Evolutionary conservation across 1,139 yeast genomes (phyloP), one percentile per base, ranked within the genome.

Genomic region (Insectozyma bohioensis): DNA sequence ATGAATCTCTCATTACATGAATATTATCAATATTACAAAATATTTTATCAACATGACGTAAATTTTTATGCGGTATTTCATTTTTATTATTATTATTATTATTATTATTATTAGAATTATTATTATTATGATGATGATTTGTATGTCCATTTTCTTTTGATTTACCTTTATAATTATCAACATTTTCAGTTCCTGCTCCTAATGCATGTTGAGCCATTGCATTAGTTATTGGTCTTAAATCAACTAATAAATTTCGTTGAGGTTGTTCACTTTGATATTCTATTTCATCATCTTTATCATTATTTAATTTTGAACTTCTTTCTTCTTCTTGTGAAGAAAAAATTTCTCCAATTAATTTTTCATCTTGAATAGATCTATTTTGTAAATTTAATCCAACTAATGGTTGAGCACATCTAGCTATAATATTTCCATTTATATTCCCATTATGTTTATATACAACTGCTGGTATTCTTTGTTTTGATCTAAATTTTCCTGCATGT

Each of bases 191-290:
- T 1, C 98, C 98, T 5, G 97, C 98, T 5, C 98, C 98, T 17
- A 92, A 61, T 0, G 97, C 97, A 37, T 88, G 87, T 52, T 92
- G 98, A 0, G 97, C 98, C 78, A 88, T 78, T 8, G 98, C 97
- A 57, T 92, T 92, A 0, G 97, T 84, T 9, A 88, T 59, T 1
- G 98, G 98, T 37, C 98, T 67, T 16, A 95, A 84, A 61, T 92
- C 98, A 2, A 88, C 92, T 24, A 92, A 79, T 27, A 92, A 57
- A 46, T 90, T 88, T 31, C 75, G 71, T 34, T 76, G 73, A 0
- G 73, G 72, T 40, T 68, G 75, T 54, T 35, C 60, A 12, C 27
- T 21, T 17, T 49, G 54, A 36, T 47, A 54, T 22, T 48, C 49
- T 12, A 33, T 30, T 20, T 46, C 42, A 18, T 35, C 40, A 16